Base-by-base conservation (phyloP, 1,284 basidiomycete species). In the Polyporus tsugae region DNA sequence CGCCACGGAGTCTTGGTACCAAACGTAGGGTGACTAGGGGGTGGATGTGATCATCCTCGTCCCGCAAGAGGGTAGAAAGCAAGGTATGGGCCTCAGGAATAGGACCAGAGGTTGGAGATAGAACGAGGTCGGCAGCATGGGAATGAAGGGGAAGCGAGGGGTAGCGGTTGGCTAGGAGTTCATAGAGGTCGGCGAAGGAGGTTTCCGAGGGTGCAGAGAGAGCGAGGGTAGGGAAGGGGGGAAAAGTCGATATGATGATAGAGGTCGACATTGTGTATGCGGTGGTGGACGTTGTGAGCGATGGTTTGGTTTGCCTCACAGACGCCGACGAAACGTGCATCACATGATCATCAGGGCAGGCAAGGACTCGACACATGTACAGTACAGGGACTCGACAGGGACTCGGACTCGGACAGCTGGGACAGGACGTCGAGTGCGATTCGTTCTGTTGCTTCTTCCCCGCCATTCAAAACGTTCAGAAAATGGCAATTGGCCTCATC, bases 1-100 rank as follows among this genome's bases (percentile, higher is more conserved):
- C 98, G 69, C 97, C 97, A 11, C 86, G 85, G 11, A 97, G 78
- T 39, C 91, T 83, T 0, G 92, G 91, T 0, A 86, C 82, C n/a
- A 95, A 82, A 0, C 92, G 86, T 5, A 95, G 80, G 2, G 85
- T 85, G 22, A 94, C 80, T 15, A 93, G 79, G 33, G 78, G 77
- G 6, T 72, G 61, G 5, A 58, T 39, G 13, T 55, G 65, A 13
- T 64, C 70, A 39, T 53, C 60, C 7, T 65, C 65, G 15, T 71
- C 66, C 2, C 57, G 63, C 10, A 80, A 79, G 25, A 90, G 82
- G 4, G 85, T 84, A 10, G 84, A 86, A 13, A 91, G 74, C 4
- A 79, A 80, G 0, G 82, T 78, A 22, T 82, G 74, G 10, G 82
- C 75, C 15, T 82, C 72, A 0, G 85, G 83, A n/a, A 85, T 76